These are phyloP conservation scores for Auriscalpium orientale DNA, from an alignment of 768 basidiomycete species.

Conservation along the genomic window DNA sequence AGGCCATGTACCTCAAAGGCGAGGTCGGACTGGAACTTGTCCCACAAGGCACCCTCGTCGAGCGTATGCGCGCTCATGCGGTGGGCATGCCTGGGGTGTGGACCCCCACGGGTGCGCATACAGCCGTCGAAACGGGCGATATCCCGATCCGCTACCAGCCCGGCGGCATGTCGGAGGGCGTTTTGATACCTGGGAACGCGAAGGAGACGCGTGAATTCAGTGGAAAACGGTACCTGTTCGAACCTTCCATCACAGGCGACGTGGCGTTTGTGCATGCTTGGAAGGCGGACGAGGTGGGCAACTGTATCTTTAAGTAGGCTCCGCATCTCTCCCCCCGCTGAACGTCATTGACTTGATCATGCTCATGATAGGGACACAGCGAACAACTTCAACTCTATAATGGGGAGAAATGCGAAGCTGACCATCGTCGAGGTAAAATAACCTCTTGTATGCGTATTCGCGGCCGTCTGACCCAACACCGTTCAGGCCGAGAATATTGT, in stretches of 20 bases:
- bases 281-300: conserved; percentile 87
- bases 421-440: conserved; percentile 72
- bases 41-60: conserved; percentile 86
- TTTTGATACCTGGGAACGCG: conserved; percentile 60
- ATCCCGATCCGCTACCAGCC: conserved; percentile 74
- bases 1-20: conserved; percentile 68
- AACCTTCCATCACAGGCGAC: conserved; percentile 73
- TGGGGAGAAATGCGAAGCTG: conserved; percentile 82
- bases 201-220: conserved; percentile 70
- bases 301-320: conserved; percentile 75
- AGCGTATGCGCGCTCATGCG: conserved; percentile 80
- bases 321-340: neutral
- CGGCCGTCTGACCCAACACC: too few relatives aligned
- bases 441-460: neutral
- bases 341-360: neutral
- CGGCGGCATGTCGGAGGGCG: conserved; percentile 58
- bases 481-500: conserved; percentile 68
- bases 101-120: conserved; percentile 87
- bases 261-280: conserved; percentile 82
- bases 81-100: conserved; percentile 89
- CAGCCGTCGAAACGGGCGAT: conserved; percentile 67
- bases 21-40: conserved; percentile 78
- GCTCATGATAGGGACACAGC: conserved; percentile 53
- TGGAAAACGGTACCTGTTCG: conserved; percentile 71
- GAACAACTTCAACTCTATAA: conserved; percentile 78